Evolutionary conservation across 2,329 filamentous ascomycete species (phyloP), one percentile per base, ranked within the genome.

Genomic region (Cadophora sp.): DNA sequence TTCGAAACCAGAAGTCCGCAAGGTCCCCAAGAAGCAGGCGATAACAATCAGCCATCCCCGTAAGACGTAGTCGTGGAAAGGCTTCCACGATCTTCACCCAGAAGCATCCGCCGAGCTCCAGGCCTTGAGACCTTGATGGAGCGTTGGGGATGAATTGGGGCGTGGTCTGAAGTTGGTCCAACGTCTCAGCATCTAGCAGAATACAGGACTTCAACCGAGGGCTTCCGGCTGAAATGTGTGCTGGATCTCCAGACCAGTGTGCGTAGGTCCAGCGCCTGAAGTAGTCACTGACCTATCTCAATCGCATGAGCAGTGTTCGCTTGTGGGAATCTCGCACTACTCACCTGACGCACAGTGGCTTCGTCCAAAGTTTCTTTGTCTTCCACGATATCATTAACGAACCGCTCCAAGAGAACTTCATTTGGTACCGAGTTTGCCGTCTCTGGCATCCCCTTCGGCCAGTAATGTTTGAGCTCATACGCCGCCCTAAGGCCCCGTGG

Each of bases 171-270:
- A 59, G 55, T 16, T 59, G 29, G 24, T 59, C 55, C 37, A 59
- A 12, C 1, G 55, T 40, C 55, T 59, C 55, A 8, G 29, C 55
- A 19, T 59, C 55, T 16, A 59, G 29, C 19, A 59, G 24, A 24
- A 59, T 59, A 19, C 55, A 59, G 24, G 55, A 59, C 24, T 59
- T 37, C 12, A 59, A 14, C 40, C 55, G 55, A 59, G 55, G 55
- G 24, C 55, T 59, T 40, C 11, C 55, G 9, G 55, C 55, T 40
- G 55, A 59, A 9, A 59, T 37, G 24, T 37, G 55, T 37, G 14
- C 24, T 7, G 55, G 29, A 12, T 40, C 16, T 1, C 22, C 29
- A 12, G 24, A 2, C 55, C 22, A 43, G 24, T 59, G 55, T 59
- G 55, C 55, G 12, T 5, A 26, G n/a, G 29, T 19, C 31, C 31